phyloP scores from a whole-genome alignment of 352 stramenopile genomes.

The Elongisporangium anandrum region DNA sequence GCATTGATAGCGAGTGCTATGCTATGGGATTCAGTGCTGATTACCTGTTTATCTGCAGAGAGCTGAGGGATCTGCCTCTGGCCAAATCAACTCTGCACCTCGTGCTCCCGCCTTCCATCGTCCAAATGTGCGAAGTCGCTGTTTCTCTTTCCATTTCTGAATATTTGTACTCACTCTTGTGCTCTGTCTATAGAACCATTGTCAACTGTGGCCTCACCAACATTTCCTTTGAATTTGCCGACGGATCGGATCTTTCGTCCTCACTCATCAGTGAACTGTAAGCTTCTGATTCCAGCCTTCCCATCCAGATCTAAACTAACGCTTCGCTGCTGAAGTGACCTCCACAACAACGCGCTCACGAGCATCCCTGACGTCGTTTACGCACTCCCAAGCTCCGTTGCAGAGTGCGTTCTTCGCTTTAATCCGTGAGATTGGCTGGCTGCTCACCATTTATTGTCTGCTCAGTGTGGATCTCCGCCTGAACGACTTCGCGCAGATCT shows the following conservation, averaged over 20 bases:
- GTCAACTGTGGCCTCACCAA: conserved; percentile 32
- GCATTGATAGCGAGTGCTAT: not conserved
- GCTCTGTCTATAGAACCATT: conserved; percentile 23
- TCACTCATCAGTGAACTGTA: conserved; percentile 25
- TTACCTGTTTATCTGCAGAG: conserved; percentile 13
- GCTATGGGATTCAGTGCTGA: conserved; percentile 4
- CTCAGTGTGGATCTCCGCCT: conserved; percentile 34
- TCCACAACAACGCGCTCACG: conserved; percentile 33
- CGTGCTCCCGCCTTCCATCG: conserved; percentile 34
- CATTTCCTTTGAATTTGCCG: conserved; percentile 36
- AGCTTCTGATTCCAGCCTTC: not conserved
- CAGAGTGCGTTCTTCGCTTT: conserved; percentile 18
- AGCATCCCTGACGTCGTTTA: conserved; percentile 24
- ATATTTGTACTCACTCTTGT: not conserved
- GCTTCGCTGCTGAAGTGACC: conserved; percentile 20
- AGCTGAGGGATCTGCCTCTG: conserved; percentile 38
- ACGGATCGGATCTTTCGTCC: conserved; percentile 14
- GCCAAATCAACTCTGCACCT: conserved; percentile 26
- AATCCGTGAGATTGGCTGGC: not conserved
- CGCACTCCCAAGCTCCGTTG: conserved; percentile 5
- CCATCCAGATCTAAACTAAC: not conserved
- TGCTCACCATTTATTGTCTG: conserved; percentile 7
- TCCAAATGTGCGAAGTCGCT: conserved; percentile 29
- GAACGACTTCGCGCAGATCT: conserved; percentile 33
- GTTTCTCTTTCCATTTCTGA: not conserved